These are phyloP conservation scores for Porphyrellus sp. DNA, from an alignment of 1,284 basidiomycete genomes.

Conservation along the genomic window DNA sequence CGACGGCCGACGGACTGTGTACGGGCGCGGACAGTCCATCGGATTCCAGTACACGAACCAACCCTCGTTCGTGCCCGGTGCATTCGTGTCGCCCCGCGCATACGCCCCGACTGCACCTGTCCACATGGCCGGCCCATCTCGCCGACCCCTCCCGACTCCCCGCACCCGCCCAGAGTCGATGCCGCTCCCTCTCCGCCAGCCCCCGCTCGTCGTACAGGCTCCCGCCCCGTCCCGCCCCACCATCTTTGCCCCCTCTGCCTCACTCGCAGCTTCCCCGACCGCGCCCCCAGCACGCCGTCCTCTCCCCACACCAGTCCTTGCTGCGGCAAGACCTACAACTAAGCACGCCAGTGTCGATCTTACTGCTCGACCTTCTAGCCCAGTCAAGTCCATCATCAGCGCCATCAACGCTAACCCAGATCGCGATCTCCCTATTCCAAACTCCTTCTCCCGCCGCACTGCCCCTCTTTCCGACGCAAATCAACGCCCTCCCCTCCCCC, in stretches of 20 bases:
- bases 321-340: constrained; percentile 1
- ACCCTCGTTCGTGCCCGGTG: neutral
- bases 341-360: constrained; percentile 30
- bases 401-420: constrained; percentile 10
- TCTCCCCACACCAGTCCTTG: constrained; percentile 24
- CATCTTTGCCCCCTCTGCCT: constrained; percentile 24
- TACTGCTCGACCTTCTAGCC: constrained; percentile 17
- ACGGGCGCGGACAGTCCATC: constrained; percentile 12
- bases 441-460: constrained; percentile 26
- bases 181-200: constrained; percentile 22
- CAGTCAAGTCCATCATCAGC: constrained; percentile 18
- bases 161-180: constrained; percentile 34
- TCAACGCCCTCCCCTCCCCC: neutral
- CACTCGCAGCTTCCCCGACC: constrained; percentile 20
- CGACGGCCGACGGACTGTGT: constrained; percentile 11
- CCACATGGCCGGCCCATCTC: constrained; percentile 21
- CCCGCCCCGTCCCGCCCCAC: constrained; percentile 33
- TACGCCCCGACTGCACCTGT: constrained; percentile 7
- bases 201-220: constrained; percentile 30
- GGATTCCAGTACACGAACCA: constrained; percentile 24
- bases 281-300: constrained; percentile 23
- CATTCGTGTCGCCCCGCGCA: constrained; percentile 2
- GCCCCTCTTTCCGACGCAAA: constrained; percentile 12
- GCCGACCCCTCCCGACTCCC: constrained; percentile 31
- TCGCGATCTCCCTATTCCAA: constrained; percentile 27